Evolutionary conservation across 2,329 filamentous ascomycete genomes (phyloP), one percentile per base, ranked within the genome.

Genomic region (Fusarium ramigenum): DNA sequence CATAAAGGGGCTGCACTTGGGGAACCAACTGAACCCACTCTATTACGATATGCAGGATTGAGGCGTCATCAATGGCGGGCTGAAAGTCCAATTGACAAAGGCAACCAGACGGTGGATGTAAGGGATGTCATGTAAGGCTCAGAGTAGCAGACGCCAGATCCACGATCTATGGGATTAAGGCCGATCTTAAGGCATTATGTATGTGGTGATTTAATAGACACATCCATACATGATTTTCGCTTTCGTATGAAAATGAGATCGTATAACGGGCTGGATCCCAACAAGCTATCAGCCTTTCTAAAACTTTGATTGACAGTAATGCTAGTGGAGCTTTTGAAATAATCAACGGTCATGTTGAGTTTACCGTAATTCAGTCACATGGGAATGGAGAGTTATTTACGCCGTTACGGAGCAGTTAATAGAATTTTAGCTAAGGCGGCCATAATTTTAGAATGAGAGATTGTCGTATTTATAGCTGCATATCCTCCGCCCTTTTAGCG

Each of bases 381-480:
- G 57, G 61, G 47, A 63, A 56, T 34, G 25, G 19, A 49, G 64
- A 54, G 23, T 53, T 37, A 60, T 6, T 37, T 11, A 37, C 36
- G 18, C 36, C 36, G 42, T 69, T 37, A 52, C 32, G 49, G 32
- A 25, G 32, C 49, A 36, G 30, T 8, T 21, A 21, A 36, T 40
- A 63, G 57, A 64, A 69, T 64, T 50, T 63, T 63, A 44, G 30
- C 46, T 47, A 57, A 69, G 34, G 46, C 59, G 50, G 42, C 59
- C 59, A 46, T 69, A 69, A 69, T 59, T 59, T 69, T 65, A 65
- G 66, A 54, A 59, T 34, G 36, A 60, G 52, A 63, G 36, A 67
- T 68, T 54, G 60, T 65, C 43, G 52, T 66, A 52, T 70, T 70
- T 70, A 66, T 70, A 70, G 60, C 42, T 70, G 53, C 60, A 60